Percentiles rank a stretch among this genome's conserved stretches.
phyloP scores from a whole-genome alignment of 139 green algal species.

The Coelastrella sp. region DNA sequence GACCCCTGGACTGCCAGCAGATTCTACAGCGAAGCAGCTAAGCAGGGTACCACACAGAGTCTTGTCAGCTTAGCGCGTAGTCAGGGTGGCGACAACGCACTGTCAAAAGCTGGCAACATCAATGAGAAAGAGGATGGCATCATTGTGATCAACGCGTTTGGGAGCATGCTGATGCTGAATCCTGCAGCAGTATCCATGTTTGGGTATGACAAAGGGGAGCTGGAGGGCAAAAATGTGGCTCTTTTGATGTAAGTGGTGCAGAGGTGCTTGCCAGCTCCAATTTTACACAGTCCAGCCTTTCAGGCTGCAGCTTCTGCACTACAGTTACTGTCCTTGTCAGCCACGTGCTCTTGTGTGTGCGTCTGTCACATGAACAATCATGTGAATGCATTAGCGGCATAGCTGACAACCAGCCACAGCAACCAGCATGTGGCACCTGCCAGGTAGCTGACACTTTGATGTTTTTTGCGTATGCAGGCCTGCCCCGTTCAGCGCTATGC shows the following conservation, averaged over 20 bases:
- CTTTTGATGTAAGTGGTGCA: slow-evolving; percentile 18
- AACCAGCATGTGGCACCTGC: too few relatives aligned
- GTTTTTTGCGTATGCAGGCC: slow-evolving; percentile 49
- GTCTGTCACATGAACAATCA: too few relatives aligned
- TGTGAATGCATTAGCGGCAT: too few relatives aligned
- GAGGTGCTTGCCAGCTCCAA: too few relatives aligned
- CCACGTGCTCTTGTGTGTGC: too few relatives aligned
- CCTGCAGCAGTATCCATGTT: neutral
- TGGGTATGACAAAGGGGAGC: slow-evolving; percentile 53
- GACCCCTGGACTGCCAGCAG: slow-evolving; percentile 52
- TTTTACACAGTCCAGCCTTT: neutral
- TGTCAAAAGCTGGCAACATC: neutral
- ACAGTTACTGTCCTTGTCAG: neutral
- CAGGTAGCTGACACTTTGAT: too few relatives aligned
- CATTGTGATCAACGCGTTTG: slow-evolving; percentile 56
- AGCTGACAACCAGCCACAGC: too few relatives aligned
- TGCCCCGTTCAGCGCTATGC: slow-evolving; percentile 55
- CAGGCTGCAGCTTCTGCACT: neutral
- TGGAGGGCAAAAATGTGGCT: slow-evolving; percentile 69
- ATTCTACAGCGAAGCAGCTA: slow-evolving; percentile 29
- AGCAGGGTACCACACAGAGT: slow-evolving; percentile 27
- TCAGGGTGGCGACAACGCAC: too few relatives aligned
- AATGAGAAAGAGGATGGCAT: slow-evolving; percentile 50
- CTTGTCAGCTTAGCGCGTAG: slow-evolving; percentile 18
- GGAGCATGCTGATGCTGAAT: slow-evolving; percentile 37